A percentile compares a stretch with the other conserved stretches of the same genome.
Conservation (phyloP, 2,329 filamentous ascomycete genomes). For the Trichoderma arundinaceum region DNA sequence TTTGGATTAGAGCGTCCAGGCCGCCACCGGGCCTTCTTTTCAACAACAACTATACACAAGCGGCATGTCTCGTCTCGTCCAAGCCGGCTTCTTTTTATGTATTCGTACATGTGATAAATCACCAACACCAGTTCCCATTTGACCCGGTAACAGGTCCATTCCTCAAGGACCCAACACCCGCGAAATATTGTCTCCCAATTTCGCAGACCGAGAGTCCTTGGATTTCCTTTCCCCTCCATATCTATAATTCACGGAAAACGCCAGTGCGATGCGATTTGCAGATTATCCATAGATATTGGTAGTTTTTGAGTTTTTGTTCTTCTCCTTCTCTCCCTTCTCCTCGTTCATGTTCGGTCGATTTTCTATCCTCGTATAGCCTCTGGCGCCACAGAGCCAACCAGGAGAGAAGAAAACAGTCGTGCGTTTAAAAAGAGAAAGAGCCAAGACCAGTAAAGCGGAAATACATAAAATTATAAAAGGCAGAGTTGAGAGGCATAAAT, state of each 20-base stretch:
- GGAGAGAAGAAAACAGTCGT: neutral
- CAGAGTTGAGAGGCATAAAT: conserved; percentile 30
- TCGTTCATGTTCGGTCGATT: conserved; percentile 32
- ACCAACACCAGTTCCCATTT: conserved; percentile 5
- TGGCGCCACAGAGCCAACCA: neutral
- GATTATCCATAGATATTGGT: conserved; percentile 34
- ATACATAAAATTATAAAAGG: conserved; percentile 9
- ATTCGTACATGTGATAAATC: conserved; percentile 22
- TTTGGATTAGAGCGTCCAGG: conserved; percentile 8
- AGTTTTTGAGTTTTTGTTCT: conserved; percentile 12
- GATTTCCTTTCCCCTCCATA: conserved; percentile 27
- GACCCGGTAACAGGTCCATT: neutral
- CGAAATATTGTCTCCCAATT: neutral
- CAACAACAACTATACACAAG: conserved; percentile 25
- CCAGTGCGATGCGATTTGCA: conserved; percentile 42
- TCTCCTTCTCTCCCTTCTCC: neutral
- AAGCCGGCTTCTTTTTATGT: conserved; percentile 17
- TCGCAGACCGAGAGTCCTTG: neutral
- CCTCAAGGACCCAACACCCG: neutral
- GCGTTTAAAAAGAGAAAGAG: conserved; percentile 27
- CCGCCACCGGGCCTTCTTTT: conserved; percentile 11
- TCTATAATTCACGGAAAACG: conserved; percentile 45
- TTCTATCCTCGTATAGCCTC: neutral
- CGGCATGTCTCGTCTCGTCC: conserved; percentile 5
- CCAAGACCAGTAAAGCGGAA: conserved; percentile 26